Evolutionary conservation across 768 basidiomycete genomes (phyloP).

Genomic region (Russula ochroleuca): DNA sequence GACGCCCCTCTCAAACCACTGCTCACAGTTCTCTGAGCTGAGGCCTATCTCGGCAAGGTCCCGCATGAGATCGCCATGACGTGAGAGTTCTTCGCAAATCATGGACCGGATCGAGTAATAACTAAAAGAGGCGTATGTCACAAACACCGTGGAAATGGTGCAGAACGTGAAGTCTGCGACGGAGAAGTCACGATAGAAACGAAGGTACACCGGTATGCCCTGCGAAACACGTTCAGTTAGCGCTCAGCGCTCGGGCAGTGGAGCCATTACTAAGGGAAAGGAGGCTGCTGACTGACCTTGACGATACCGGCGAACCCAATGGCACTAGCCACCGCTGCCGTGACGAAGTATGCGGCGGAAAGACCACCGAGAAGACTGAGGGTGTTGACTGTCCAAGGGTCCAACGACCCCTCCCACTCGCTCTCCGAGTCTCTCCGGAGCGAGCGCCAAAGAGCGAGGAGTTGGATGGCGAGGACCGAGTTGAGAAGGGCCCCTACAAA

Average conservation of each 20-base stretch:
- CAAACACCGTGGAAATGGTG: slow-evolving; percentile 51
- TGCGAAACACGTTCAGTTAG: slow-evolving; percentile 30
- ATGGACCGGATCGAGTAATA: slow-evolving; percentile 49
- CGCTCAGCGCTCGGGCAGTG: background rate
- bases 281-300: slow-evolving; percentile 48
- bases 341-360: slow-evolving; percentile 60
- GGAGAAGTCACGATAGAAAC: slow-evolving; percentile 78
- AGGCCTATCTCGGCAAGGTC: slow-evolving; percentile 67
- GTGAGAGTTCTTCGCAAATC: slow-evolving; percentile 70
- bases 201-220: slow-evolving; percentile 61
- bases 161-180: slow-evolving; percentile 75
- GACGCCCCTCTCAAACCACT: slow-evolving; percentile 66
- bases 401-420: slow-evolving; percentile 46
- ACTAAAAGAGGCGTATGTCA: slow-evolving; percentile 57
- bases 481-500: slow-evolving; percentile 42
- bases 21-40: slow-evolving; percentile 76
- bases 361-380: slow-evolving; percentile 56
- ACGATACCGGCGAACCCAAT: slow-evolving; percentile 67
- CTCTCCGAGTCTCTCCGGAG: slow-evolving; percentile 46
- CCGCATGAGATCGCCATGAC: slow-evolving; percentile 70
- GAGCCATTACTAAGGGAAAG: slow-evolving; percentile 6
- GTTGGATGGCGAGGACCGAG: slow-evolving; percentile 38
- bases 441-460: slow-evolving; percentile 43
- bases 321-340: slow-evolving; percentile 57
- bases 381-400: slow-evolving; percentile 41